Base-by-base conservation (phyloP, 1,139 yeast genomes). In the Kodamaea alishanica region DNA sequence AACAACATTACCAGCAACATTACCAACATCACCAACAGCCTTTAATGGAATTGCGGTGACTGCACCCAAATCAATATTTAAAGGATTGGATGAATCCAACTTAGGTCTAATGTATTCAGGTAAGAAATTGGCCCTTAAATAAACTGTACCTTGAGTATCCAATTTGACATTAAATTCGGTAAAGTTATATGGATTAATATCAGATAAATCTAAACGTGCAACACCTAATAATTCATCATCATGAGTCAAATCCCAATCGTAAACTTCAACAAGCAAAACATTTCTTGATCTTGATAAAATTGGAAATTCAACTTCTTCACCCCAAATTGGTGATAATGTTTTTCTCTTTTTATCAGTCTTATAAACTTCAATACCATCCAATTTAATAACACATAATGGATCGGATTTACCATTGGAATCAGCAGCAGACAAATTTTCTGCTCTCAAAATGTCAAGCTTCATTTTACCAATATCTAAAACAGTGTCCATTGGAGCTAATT, bases 181-280 rank as follows among this genome's bases (percentile, higher is more conserved):
- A 4, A 70, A 56, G 28, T 68, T 54, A 33, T 63, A 61, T 1
- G 81, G 76, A 20, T 68, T 69, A 28, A 83, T 51, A 1, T 65
- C 51, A 1, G 77, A 63, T 26, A 81, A 60, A 48, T 81, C 82
- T 33, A 84, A 47, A 5, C 49, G 50, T 2, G 74, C 75, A 30
- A 60, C 49, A 34, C 90, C 89, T 40, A 84, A 61, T 28, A 73
- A 58, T 50, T 78, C 84, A 55, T 81, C 79, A 37, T 72, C 75
- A 46, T 85, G 89, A 24, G 88, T 75, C 52, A 81, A 71, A 60
- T 84, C 92, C 92, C 92, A 84, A 59, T 84, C 94, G 52, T 64
- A 77, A 9, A 81, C 77, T 39, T 73, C 74, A 30, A 81, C 50
- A 32, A 61, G 45, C 24, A 82, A 54, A 22, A 65, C 51, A 35